Base-by-base conservation (phyloP, 1,284 basidiomycete genomes). In the Puccinia coronata region DNA sequence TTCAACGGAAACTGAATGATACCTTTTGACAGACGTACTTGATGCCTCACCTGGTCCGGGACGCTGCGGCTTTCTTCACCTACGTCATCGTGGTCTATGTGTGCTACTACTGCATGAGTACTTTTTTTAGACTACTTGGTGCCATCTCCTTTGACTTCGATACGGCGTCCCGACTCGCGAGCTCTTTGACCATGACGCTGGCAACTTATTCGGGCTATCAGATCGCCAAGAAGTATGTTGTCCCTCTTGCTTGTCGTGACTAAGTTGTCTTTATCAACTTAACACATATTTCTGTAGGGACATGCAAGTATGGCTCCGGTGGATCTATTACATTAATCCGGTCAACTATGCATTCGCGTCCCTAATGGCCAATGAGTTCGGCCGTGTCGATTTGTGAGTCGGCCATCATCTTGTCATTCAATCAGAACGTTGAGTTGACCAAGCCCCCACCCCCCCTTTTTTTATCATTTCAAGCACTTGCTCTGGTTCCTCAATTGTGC, bases 301-400 rank as follows among this genome's bases (percentile, higher is more conserved):
- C 8, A 80, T 80, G 67, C 34, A 70, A 36, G 43, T 28, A 43
- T 63, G 59, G 47, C 72, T 83, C 16, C 75, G 82, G 53, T 83
- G 77, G 79, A 74, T 85, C 74, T 92, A 90, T 84, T 92, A 93
- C 86, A 87, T 93, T 83, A 83, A 83, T 57, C 85, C 85, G 18
- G 85, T 93, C 67, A 87, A 90, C 20, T 96, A 94, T 87, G 92
- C 91, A 0, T 95, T 93, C 89, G 90, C 92, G 83, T 92, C 90
- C 0, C 88, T 90, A 72, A 91, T 94, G 89, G 91, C 92, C 86
- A 95, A 95, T 85, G 92, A 94, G 85, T 94, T 94, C 86, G 91
- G 89, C 87, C 89, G 92, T 12, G 90, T 92, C 23, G 41, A 82
- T 81, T 43, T 84, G 83, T 80, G 36, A 5, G 67, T 70, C n/a